phyloP scores from a whole-genome alignment of 2,329 filamentous ascomycete genomes.

The Coleophoma crateriformis region DNA sequence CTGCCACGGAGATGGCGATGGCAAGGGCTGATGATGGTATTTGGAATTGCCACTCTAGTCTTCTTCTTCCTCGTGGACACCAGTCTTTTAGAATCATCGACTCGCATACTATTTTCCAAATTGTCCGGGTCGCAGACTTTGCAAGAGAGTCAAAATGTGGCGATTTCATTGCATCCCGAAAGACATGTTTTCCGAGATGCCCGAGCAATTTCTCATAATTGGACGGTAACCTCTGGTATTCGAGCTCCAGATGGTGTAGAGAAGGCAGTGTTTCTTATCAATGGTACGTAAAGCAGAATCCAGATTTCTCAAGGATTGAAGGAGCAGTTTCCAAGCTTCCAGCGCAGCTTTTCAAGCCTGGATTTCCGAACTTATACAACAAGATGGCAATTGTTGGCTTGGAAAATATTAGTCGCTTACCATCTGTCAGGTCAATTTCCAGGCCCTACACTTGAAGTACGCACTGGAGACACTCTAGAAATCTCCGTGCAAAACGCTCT shows the following conservation, averaged over 20 bases:
- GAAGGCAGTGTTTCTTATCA: slow-evolving; percentile 44
- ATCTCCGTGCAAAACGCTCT: neutral
- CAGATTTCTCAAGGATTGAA: too few relatives aligned
- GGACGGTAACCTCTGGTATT: slow-evolving; percentile 33
- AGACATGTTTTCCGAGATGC: slow-evolving; percentile 32
- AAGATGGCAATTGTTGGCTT: too few relatives aligned
- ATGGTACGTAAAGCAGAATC: slow-evolving; percentile 23
- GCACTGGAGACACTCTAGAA: slow-evolving; percentile 1
- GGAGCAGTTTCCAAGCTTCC: too few relatives aligned
- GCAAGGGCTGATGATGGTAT: too few relatives aligned
- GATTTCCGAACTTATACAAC: too few relatives aligned
- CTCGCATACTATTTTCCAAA: neutral
- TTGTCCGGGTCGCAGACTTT: neutral
- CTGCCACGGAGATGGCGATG: too few relatives aligned
- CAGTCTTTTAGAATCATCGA: neutral
- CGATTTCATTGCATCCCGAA: slow-evolving; percentile 32
- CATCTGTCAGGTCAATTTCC: slow-evolving; percentile 29
- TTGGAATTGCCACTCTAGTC: too few relatives aligned
- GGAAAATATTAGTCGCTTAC: too few relatives aligned
- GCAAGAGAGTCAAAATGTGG: slow-evolving; percentile 2
- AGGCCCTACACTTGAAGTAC: slow-evolving; percentile 35
- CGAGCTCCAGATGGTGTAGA: slow-evolving; percentile 43
- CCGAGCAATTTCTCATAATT: slow-evolving; percentile 28
- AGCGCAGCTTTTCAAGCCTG: too few relatives aligned
- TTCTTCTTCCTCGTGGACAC: too few relatives aligned